Evolutionary conservation across 805 yeast genomes (phyloP).

Genomic region (Candida berthetii): DNA sequence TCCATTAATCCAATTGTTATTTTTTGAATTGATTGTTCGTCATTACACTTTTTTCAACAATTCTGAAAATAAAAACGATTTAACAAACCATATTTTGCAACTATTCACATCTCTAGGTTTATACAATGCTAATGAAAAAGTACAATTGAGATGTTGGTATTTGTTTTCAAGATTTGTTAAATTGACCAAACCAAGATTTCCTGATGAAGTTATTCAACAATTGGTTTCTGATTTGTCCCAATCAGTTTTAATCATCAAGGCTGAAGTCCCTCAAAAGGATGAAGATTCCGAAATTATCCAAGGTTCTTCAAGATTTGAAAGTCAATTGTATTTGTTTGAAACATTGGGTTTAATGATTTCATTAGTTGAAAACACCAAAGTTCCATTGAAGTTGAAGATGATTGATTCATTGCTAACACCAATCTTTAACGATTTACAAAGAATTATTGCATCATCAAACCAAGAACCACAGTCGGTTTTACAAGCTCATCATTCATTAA

Average conservation of each 20-base stretch:
- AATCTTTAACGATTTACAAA: conserved; percentile 64
- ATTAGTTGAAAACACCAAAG: conserved; percentile 37
- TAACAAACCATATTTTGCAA: conserved; percentile 60
- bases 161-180: conserved; percentile 78
- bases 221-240: conserved; percentile 57
- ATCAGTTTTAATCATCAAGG: conserved; percentile 54
- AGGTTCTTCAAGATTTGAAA: conserved; percentile 55
- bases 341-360: conserved; percentile 74
- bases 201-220: conserved; percentile 43
- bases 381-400: conserved; percentile 32
- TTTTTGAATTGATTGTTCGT: conserved; percentile 81
- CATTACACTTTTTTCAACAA: conserved; percentile 60
- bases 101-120: conserved; percentile 81
- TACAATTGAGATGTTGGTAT: conserved; percentile 86
- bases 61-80: conserved; percentile 37
- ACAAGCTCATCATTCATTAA: conserved; percentile 79
- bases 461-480: conserved; percentile 42
- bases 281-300: conserved; percentile 52
- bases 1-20: conserved; percentile 74
- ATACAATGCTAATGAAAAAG: conserved; percentile 67
- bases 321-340: conserved; percentile 81
- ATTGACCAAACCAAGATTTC: conserved; percentile 60
- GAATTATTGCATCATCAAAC: conserved; percentile 43
- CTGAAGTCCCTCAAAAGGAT: conserved; percentile 36
- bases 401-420: conserved; percentile 71